A percentile compares a stretch with the other conserved stretches of the same genome.
Conservation (phyloP, 805 yeast genomes). For the Scheffersomyces ergatensis region DNA sequence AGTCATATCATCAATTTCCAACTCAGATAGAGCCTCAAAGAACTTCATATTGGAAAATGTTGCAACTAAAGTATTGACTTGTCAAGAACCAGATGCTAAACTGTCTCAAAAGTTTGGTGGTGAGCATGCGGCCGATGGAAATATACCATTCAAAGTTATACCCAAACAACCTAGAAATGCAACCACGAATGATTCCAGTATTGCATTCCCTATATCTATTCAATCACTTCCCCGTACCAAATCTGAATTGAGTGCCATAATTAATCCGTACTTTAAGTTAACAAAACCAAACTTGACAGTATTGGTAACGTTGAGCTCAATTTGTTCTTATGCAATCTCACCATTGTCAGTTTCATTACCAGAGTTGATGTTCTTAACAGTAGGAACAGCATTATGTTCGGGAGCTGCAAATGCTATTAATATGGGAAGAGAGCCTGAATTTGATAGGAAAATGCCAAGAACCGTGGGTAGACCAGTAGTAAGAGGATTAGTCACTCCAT, state of each 20-base stretch:
- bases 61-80: conserved; percentile 43
- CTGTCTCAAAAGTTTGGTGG: conserved; percentile 16
- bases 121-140: conserved; percentile 20
- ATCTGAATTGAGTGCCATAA: conserved; percentile 31
- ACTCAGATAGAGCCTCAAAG: conserved; percentile 6
- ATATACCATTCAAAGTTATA: conserved; percentile 60
- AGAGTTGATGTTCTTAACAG: conserved; percentile 68
- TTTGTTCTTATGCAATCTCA: conserved; percentile 90
- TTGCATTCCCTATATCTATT: background rate
- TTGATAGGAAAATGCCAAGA: conserved; percentile 82
- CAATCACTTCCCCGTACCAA: conserved; percentile 7
- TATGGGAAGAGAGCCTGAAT: conserved; percentile 94
- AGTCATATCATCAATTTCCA: conserved; percentile 1
- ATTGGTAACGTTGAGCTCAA: conserved; percentile 84
- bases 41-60: conserved; percentile 28
- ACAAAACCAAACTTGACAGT: conserved; percentile 88
- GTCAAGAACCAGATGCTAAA: conserved; percentile 37
- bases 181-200: background rate
- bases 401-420: conserved; percentile 96
- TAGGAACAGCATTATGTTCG: conserved; percentile 84
- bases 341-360: conserved; percentile 76
- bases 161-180: conserved; percentile 22
- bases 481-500: conserved; percentile 69
- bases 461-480: conserved; percentile 91
- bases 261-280: conserved; percentile 70